Percentiles rank a stretch among this genome's conserved stretches.
Evolutionary conservation across 106 monocot species (phyloP).

Genomic region (Dendrobium nobile): DNA sequence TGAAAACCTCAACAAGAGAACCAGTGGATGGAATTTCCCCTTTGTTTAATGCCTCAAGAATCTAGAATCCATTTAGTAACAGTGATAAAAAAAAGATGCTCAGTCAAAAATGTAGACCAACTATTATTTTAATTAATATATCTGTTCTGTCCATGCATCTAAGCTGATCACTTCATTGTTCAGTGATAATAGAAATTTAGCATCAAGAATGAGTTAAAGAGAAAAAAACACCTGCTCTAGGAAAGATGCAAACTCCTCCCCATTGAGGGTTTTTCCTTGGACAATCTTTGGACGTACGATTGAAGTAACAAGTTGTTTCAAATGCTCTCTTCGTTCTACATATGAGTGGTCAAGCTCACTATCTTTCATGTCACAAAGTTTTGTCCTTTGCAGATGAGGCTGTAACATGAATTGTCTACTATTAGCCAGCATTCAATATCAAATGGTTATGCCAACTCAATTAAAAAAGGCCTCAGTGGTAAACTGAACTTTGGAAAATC

Average conservation of each 20-base stretch:
- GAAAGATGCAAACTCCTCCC: slow-evolving; percentile 85
- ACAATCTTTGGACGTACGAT: slow-evolving; percentile 84
- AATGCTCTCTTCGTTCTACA: slow-evolving; percentile 64
- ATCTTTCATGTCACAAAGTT: slow-evolving; percentile 89
- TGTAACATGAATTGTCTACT: slow-evolving; percentile 23
- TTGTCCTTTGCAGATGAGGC: slow-evolving; percentile 99
- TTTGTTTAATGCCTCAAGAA: slow-evolving; percentile 94
- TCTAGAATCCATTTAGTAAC: slow-evolving; percentile 37
- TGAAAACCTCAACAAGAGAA: slow-evolving; percentile 95
- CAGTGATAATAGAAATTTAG: not conserved
- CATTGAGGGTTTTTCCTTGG: slow-evolving; percentile 72
- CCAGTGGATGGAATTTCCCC: slow-evolving; percentile 97
- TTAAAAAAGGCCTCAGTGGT: not conserved
- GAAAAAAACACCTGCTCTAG: slow-evolving; percentile 66
- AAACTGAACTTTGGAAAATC: not conserved
- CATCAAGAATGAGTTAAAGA: not conserved
- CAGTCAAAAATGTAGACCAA: not conserved
- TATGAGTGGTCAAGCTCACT: slow-evolving; percentile 75
- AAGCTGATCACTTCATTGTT: not conserved
- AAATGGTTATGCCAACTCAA: not conserved
- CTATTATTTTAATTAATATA: not conserved
- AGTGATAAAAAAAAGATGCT: not conserved
- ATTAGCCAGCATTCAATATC: not conserved
- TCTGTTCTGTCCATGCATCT: not conserved
- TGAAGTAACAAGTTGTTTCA: slow-evolving; percentile 76